phyloP scores from a whole-genome alignment of 495 filamentous ascomycete genomes.

The Parathielavia appendiculata region DNA sequence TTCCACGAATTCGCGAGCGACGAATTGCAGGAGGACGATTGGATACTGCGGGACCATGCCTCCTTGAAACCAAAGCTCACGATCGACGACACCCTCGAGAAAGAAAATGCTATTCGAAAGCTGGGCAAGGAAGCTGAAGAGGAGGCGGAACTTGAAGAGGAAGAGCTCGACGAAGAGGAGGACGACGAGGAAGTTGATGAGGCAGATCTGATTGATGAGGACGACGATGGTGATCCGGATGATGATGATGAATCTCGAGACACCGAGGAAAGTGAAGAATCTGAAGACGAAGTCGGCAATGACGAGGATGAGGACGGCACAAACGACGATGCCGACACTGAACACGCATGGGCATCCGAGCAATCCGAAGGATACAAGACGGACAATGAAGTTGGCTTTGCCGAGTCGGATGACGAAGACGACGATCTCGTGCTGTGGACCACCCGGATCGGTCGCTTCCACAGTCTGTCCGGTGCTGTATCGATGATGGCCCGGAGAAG shows the following conservation, averaged over 20 bases:
- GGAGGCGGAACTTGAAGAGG: slow-evolving; percentile 70
- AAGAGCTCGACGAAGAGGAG: slow-evolving; percentile 56
- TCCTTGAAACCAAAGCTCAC: slow-evolving; percentile 64
- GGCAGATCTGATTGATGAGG: slow-evolving; percentile 40
- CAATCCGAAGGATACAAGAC: slow-evolving; percentile 78
- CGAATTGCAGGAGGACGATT: slow-evolving; percentile 75
- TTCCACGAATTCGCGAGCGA: slow-evolving; percentile 94
- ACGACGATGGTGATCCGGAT: slow-evolving; percentile 42
- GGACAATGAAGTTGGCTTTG: slow-evolving; percentile 94
- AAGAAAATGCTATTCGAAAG: slow-evolving; percentile 82
- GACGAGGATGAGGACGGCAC: slow-evolving; percentile 36
- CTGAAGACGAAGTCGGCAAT: slow-evolving; percentile 41
- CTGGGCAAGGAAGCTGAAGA: slow-evolving; percentile 87
- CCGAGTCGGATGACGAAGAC: slow-evolving; percentile 81
- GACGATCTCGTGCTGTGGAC: slow-evolving; percentile 81
- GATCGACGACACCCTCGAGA: slow-evolving; percentile 80
- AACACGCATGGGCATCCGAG: slow-evolving; percentile 63
- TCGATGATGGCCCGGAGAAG: slow-evolving; percentile 34
- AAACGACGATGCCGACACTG: slow-evolving; percentile 41
- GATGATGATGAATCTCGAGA: slow-evolving; percentile 52
- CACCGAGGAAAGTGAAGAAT: slow-evolving; percentile 31
- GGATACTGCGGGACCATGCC: slow-evolving; percentile 63
- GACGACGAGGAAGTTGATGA: slow-evolving; percentile 51
- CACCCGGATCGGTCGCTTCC: slow-evolving; percentile 50
- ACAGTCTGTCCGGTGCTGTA: slow-evolving; percentile 33